A percentile compares a stretch with the other conserved stretches of the same genome.
phyloP scores from a whole-genome alignment of 108 stramenopile genomes.

The Cylindrotheca closterium region DNA sequence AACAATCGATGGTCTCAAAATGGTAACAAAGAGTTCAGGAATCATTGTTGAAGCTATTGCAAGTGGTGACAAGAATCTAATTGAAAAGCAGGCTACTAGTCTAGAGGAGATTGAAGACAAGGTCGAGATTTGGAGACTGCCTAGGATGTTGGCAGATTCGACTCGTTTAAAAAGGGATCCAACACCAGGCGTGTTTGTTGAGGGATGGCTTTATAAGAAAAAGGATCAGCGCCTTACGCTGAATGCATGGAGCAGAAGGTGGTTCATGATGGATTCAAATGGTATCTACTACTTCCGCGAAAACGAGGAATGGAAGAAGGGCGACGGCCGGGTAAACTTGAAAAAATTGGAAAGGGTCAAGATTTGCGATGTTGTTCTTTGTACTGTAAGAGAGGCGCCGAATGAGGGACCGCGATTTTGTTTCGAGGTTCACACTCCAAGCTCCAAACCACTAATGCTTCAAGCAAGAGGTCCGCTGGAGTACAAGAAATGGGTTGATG shows the following conservation, averaged over 20 bases:
- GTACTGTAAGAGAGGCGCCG: conserved; percentile 83
- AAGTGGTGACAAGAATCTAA: conserved; percentile 45
- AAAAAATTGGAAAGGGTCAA: conserved; percentile 71
- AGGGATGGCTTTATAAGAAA: conserved; percentile 91
- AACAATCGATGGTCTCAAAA: conserved; percentile 53
- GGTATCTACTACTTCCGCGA: conserved; percentile 81
- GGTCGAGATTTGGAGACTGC: conserved; percentile 74
- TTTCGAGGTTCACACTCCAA: conserved; percentile 92
- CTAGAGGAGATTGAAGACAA: conserved; percentile 76
- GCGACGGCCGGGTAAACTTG: conserved; percentile 14
- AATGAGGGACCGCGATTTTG: conserved; percentile 76
- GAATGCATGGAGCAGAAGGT: conserved; percentile 73
- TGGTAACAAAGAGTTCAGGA: conserved; percentile 47
- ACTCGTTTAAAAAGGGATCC: conserved; percentile 76
- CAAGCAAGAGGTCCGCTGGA: conserved; percentile 89
- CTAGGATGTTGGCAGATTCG: conserved; percentile 55
- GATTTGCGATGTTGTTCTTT: conserved; percentile 91
- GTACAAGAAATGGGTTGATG: conserved; percentile 81
- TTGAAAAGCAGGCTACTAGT: conserved; percentile 54
- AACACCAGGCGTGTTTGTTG: conserved; percentile 71
- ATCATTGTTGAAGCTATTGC: conserved; percentile 58
- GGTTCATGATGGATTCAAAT: conserved; percentile 85
- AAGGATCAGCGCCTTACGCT: conserved; percentile 58
- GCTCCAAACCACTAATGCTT: conserved; percentile 80
- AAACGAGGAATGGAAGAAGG: conserved; percentile 45